Evolutionary conservation across 345 rosid species (phyloP).

Genomic region (Eucalyptus melliodora): DNA sequence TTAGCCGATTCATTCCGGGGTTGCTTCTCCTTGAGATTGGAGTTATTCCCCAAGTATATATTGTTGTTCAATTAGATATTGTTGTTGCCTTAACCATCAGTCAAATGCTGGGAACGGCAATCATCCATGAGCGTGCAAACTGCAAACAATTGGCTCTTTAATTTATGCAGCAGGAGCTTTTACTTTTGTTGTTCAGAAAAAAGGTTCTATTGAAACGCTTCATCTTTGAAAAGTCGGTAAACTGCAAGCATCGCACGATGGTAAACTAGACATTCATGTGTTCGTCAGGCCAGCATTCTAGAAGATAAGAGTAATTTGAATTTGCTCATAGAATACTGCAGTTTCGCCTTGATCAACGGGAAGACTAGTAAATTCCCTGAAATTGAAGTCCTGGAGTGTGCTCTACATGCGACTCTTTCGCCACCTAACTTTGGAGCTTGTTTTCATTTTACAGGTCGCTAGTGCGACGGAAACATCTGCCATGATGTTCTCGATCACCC

Average conservation of each 20-base stretch:
- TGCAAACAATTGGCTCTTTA: too few species aligned
- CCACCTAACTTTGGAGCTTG: constrained; percentile 75
- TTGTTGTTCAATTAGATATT: not conserved
- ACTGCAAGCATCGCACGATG: not conserved
- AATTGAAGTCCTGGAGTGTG: constrained; percentile 78
- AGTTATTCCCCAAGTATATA: constrained; percentile 24
- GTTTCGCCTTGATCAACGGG: not conserved
- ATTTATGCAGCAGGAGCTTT: not conserved
- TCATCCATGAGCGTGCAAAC: not conserved
- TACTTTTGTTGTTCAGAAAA: not conserved
- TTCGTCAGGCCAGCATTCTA: not conserved
- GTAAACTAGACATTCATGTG: not conserved
- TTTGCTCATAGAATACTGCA: not conserved
- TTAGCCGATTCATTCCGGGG: constrained; percentile 80
- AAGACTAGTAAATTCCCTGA: constrained; percentile 29
- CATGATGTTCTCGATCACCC: constrained; percentile 84
- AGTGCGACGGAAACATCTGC: constrained; percentile 90
- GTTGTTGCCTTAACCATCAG: not conserved
- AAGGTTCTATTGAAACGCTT: not conserved
- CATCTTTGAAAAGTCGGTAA: not conserved
- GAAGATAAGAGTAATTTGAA: not conserved
- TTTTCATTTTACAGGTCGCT: constrained; percentile 31
- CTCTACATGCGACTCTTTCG: constrained; percentile 35
- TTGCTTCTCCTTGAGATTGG: constrained; percentile 44
- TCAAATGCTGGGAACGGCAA: not conserved